Evolutionary conservation across 139 green algal species (phyloP), one percentile per base, ranked within the genome.

Genomic region (Volvox africanus): DNA sequence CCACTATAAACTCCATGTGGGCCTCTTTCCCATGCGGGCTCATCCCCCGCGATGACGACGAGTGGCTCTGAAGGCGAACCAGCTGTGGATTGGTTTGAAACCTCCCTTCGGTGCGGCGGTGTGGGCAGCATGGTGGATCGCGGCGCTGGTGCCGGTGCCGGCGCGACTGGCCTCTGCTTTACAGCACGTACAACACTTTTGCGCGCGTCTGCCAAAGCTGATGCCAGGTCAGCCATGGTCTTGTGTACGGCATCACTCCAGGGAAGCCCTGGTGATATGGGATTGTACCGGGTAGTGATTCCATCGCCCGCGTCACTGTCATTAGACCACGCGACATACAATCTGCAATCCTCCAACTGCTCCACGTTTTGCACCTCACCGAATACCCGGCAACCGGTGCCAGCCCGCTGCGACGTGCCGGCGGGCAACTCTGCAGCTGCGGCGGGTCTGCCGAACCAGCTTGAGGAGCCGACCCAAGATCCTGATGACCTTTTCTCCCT

Each of bases 361-460:
- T 44, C 50, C 24, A 5, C 22, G 80, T 13, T 67, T 22, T 28
- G 28, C 80, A 24, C 50, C 80, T 37, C 80, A 24, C 76, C 30
- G 76, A 33, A 55, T 33, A 1, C 30, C 16, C 30, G 17, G 76
- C 76, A 28, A 36, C 11, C 76, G 76, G 14, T 32, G 14, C 5
- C 24, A 55, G 26, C 50, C 44, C 55, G 3, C 26, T 2, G 24
- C 50, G 21, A 44, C 80, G 55, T 17, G 13, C 44, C 26, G 12
- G 50, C 22, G 1, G 50, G 26, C 80, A 50, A 19, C 50, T 22
- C 80, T 28, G 44, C 50, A 16, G 80, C 50, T 18, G 50, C 80
- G 24, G 50, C 80, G 22, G 50, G 24, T 44, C 61, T 36, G 21
- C 80, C 50, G 80, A 86, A 86, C 80, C 80, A 86, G 80, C 24